A percentile compares a stretch with the other conserved stretches of the same genome.
Conservation (phyloP, 257 asterid species). For the Linderniella brevidens region DNA sequence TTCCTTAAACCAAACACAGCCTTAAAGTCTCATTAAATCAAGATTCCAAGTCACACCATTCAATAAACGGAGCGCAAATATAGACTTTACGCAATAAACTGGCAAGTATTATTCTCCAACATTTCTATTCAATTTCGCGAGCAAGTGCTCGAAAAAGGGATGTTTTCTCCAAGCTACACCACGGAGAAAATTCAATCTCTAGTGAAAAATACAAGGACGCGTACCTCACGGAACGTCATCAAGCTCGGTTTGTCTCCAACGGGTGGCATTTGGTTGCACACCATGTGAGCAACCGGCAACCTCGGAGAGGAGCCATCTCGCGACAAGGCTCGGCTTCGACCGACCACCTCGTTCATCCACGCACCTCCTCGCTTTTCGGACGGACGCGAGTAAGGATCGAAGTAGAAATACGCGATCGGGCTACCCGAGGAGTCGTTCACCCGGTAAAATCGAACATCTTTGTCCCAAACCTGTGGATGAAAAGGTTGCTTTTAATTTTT, state of each 20-base stretch:
- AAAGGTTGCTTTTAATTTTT: slow-evolving; percentile 8
- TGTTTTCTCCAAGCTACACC: no score
- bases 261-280: slow-evolving; percentile 99
- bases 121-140: no score
- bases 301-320: slow-evolving; percentile 61
- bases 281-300: slow-evolving; percentile 97
- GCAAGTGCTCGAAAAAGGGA: no score
- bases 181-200: no score
- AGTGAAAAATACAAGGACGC: not conserved
- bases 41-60: no score
- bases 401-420: slow-evolving; percentile 77
- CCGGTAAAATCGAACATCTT: slow-evolving; percentile 71
- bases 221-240: slow-evolving; percentile 95
- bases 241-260: slow-evolving; percentile 98
- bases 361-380: slow-evolving; percentile 98
- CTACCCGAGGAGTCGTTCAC: slow-evolving; percentile 66
- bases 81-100: no score
- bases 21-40: no score
- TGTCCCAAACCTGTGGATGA: slow-evolving; percentile 69
- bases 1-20: no score
- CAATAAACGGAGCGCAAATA: no score
- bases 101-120: no score
- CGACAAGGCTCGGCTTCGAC: slow-evolving; percentile 76
- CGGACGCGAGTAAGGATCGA: slow-evolving; percentile 98
- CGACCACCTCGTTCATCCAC: slow-evolving; percentile 96